Conservation (phyloP, 306 rosid genomes). For the Sicyos edulis region DNA sequence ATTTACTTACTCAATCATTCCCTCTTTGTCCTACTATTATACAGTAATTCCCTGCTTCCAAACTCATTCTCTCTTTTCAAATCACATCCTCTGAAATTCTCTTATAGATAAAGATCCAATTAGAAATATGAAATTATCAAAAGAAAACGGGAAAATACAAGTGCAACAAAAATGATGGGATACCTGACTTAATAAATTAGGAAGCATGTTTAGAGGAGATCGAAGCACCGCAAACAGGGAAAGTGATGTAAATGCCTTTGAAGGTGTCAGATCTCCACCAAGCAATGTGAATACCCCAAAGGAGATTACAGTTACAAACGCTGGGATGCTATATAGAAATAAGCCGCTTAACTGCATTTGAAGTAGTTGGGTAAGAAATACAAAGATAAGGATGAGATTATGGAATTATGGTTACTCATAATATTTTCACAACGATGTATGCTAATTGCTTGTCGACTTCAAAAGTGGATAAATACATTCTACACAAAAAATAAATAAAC, state of each 20-base stretch:
- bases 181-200: slow-evolving; percentile 80
- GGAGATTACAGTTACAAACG: slow-evolving; percentile 63
- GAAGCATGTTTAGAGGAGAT: slow-evolving; percentile 71
- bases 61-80: neutral
- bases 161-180: too few relatives aligned
- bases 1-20: neutral
- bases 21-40: neutral
- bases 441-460: neutral
- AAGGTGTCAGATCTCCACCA: slow-evolving; percentile 83
- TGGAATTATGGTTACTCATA: neutral
- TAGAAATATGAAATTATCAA: neutral
- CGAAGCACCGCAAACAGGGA: slow-evolving; percentile 73
- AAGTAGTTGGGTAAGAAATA: slow-evolving; percentile 23
- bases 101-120: neutral
- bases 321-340: slow-evolving; percentile 71
- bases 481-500: neutral
- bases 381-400: neutral
- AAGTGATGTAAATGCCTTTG: slow-evolving; percentile 83
- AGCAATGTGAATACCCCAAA: slow-evolving; percentile 72
- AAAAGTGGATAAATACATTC: neutral
- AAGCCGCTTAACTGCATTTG: slow-evolving; percentile 61
- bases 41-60: neutral
- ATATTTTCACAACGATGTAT: neutral
- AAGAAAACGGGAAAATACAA: neutral
- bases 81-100: neutral